Base-by-base conservation (phyloP, 1,284 basidiomycete species). In the Fistulinella staudtii region DNA sequence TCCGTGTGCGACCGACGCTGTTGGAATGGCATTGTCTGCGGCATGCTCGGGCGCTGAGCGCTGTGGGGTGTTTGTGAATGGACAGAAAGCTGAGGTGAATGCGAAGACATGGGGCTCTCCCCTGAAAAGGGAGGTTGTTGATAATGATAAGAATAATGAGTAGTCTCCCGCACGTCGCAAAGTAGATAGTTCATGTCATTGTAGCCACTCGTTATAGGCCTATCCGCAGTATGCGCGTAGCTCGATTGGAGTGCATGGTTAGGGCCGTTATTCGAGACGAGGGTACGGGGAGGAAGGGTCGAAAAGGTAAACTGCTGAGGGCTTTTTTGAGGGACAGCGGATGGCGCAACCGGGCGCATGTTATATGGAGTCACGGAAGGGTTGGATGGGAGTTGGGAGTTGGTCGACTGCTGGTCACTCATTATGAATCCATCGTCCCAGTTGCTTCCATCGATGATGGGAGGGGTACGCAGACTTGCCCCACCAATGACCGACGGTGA, bases 371-470 rank as follows among this genome's bases (percentile, higher is more conserved):
- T n/a, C n/a, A 64, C 48, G 25, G 70, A 55, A 18, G 71, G 64
- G 15, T 66, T 50, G 29, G 73, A 58, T 24, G 75, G 64, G 24
- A 70, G 53, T 13, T 73, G 61, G 29, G 65, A 59, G 36, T 41
- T 34, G 31, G 58, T 1, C 10, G 71, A 58, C 39, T 72, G 70
- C 36, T 75, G 74, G 30, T 80, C 77, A 40, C 63, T 66, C 59
- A 80, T 70, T 37, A 80, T 69, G 50, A 82, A 70, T 11, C 71
- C 63, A 31, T 82, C 76, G 34, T 79, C 74, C 84, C 84, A 85
- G 39, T 67, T 60, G 36, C 67, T 53, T 37, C 71, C 63, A 51
- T 80, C 77, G 41, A 82, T 70, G 41, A 74, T 69, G 36, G 63
- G 66, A 36, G 63, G 63, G 3, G 64, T 67, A 17, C 63, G 63